Conservation (phyloP, 495 filamentous ascomycete species). For the Niebla homalea region DNA sequence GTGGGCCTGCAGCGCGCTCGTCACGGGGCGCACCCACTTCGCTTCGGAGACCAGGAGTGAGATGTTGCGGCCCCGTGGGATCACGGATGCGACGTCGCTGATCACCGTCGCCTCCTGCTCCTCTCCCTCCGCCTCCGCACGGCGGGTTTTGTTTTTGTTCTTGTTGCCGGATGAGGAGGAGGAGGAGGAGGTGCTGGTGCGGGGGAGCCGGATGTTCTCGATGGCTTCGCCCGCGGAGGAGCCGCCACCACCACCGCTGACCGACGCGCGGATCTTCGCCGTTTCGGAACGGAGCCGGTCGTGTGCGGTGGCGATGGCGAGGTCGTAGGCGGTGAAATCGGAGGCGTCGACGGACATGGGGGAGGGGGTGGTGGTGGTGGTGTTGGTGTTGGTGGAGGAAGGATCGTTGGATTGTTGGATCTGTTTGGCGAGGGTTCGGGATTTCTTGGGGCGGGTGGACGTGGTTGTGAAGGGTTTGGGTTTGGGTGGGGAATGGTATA, state of each 20-base stretch:
- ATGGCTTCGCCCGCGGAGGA: background rate
- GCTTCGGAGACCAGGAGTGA: too few species aligned
- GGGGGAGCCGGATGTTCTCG: too few species aligned
- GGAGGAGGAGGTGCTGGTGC: background rate
- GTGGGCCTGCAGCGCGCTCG: slow-evolving; percentile 7
- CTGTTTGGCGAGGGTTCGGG: slow-evolving; percentile 2
- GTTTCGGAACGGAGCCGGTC: background rate
- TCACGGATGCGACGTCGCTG: slow-evolving; percentile 9
- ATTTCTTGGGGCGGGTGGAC: slow-evolving; percentile 4
- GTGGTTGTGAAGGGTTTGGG: slow-evolving; percentile 3
- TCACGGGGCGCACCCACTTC: slow-evolving; percentile 12
- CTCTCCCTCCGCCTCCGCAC: background rate
- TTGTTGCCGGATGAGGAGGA: too few species aligned
- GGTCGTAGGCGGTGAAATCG: slow-evolving; percentile 12
- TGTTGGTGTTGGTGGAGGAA: slow-evolving; percentile 1
- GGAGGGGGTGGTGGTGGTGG: background rate
- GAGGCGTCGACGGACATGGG: slow-evolving; percentile 5
- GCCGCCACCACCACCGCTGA: background rate
- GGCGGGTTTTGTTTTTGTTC: too few species aligned
- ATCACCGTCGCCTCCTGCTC: background rate
- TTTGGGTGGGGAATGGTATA: background rate
- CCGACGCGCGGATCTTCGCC: background rate
- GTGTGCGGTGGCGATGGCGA: slow-evolving; percentile 4
- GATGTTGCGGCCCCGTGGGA: slow-evolving; percentile 7
- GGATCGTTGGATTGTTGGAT: background rate